These are phyloP conservation scores for Thelonectria discophora DNA, from an alignment of 2,329 filamentous ascomycete genomes.

Conservation along the genomic window DNA sequence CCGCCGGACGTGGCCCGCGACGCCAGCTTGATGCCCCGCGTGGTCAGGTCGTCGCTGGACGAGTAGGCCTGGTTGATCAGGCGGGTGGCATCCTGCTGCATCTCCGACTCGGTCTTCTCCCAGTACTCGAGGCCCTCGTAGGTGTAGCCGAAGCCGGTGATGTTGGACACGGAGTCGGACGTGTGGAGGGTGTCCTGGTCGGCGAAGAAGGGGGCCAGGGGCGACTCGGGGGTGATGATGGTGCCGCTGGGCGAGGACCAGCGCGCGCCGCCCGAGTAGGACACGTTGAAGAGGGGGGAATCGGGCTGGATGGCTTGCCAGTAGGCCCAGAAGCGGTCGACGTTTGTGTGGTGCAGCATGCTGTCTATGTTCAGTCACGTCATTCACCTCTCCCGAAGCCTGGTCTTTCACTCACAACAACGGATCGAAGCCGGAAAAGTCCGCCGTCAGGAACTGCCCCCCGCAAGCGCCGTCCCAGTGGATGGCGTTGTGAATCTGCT, in stretches of 20 bases:
- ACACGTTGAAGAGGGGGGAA: slow-evolving; percentile 46
- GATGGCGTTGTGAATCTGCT: slow-evolving; percentile 54
- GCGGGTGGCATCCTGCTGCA: slow-evolving; percentile 42
- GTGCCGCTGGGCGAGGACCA: slow-evolving; percentile 54
- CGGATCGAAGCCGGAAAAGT: slow-evolving; percentile 56
- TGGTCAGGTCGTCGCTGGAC: slow-evolving; percentile 13
- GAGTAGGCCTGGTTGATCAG: slow-evolving; percentile 49
- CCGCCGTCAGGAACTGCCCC: slow-evolving; percentile 51
- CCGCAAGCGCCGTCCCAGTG: slow-evolving; percentile 54
- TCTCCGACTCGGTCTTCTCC: slow-evolving; percentile 44
- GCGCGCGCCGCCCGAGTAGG: slow-evolving; percentile 47
- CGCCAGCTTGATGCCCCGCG: slow-evolving; percentile 11
- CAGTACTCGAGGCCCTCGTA: slow-evolving; percentile 51
- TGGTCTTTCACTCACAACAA: slow-evolving; percentile 51
- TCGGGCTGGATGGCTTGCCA: slow-evolving; percentile 56
- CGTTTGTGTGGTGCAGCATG: slow-evolving; percentile 63
- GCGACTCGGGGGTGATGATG: slow-evolving; percentile 53
- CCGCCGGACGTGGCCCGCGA: slow-evolving; percentile 18
- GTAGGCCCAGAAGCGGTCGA: slow-evolving; percentile 71
- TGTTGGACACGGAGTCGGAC: slow-evolving; percentile 45
- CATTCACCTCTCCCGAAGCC: not conserved
- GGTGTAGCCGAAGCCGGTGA: slow-evolving; percentile 51
- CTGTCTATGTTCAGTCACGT: slow-evolving; percentile 25
- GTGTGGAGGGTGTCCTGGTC: slow-evolving; percentile 53
- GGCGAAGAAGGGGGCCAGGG: slow-evolving; percentile 61